Conservation (phyloP, 2,329 filamentous ascomycete species). For the Magnaporthiopsis poae region DNA sequence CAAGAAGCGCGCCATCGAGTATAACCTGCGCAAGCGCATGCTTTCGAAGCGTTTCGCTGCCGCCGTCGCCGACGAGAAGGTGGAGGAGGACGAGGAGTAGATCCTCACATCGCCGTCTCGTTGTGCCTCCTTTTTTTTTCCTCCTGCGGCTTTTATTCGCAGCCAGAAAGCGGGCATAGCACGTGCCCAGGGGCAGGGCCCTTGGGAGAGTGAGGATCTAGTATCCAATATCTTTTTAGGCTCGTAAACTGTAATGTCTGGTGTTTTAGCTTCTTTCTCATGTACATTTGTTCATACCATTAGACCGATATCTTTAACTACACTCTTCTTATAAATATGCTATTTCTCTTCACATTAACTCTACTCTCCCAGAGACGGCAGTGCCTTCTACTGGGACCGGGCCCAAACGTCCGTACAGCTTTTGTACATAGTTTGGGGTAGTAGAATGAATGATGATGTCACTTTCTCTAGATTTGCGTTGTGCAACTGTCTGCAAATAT, state of each 20-base stretch:
- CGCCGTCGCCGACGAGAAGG: not conserved
- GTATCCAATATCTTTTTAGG: not conserved
- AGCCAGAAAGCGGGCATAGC: not conserved
- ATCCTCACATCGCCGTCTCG: not conserved
- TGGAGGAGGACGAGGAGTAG: not conserved
- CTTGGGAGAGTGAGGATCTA: not conserved
- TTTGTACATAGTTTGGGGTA: not conserved
- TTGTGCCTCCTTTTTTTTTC: not conserved
- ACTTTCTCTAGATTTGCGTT: not conserved
- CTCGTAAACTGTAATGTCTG: not conserved
- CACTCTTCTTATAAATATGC: not conserved
- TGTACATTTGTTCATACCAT: not conserved
- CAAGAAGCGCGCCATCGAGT: slow-evolving; percentile 53
- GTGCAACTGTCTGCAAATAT: too few relatives aligned
- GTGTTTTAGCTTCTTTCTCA: too few relatives aligned
- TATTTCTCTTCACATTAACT: not conserved
- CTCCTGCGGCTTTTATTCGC: not conserved
- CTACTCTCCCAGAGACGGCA: not conserved
- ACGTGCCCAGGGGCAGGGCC: slow-evolving; percentile 1
- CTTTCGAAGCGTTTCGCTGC: slow-evolving; percentile 1
- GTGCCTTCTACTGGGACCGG: not conserved
- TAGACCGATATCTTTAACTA: not conserved
- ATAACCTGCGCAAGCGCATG: slow-evolving; percentile 29
- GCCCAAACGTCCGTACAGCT: not conserved
- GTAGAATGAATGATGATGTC: not conserved